Conservation (phyloP, 2,329 filamentous ascomycete genomes). For the Teratosphaeria viscida region DNA sequence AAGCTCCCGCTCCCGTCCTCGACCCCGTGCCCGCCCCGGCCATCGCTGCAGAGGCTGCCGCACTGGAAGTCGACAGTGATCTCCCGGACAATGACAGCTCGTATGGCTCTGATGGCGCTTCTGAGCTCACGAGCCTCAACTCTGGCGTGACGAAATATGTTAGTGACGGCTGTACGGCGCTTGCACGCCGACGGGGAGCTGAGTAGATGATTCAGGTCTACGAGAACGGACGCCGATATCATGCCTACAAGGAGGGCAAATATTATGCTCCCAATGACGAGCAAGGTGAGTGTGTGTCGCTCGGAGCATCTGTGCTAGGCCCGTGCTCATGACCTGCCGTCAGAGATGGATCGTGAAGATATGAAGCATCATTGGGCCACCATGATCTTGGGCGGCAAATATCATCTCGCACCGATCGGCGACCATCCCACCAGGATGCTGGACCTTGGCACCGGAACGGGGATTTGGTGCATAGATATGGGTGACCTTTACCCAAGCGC, state of each 20-base stretch:
- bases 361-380: conserved; percentile 17
- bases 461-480: conserved; percentile 71
- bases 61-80: conserved; percentile 17
- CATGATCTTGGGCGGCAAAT: conserved; percentile 17
- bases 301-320: neutral
- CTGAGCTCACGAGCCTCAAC: conserved; percentile 13
- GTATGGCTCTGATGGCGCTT: conserved; percentile 18
- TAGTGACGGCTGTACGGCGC: conserved; percentile 10
- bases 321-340: neutral
- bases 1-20: neutral
- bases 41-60: neutral
- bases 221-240: conserved; percentile 20
- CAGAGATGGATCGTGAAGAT: conserved; percentile 21
- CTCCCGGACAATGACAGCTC: conserved; percentile 16
- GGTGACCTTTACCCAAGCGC: conserved; percentile 15
- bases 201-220: neutral
- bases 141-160: conserved; percentile 4
- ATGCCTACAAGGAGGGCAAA: conserved; percentile 19
- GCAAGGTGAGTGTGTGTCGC: conserved; percentile 1
- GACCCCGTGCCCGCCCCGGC: neutral
- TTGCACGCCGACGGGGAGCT: neutral
- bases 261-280: conserved; percentile 27
- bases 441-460: conserved; percentile 72
- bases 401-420: conserved; percentile 34
- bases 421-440: conserved; percentile 19